Conservation (phyloP, 2,329 filamentous ascomycete species). For the Trichophyton benhamiae region DNA sequence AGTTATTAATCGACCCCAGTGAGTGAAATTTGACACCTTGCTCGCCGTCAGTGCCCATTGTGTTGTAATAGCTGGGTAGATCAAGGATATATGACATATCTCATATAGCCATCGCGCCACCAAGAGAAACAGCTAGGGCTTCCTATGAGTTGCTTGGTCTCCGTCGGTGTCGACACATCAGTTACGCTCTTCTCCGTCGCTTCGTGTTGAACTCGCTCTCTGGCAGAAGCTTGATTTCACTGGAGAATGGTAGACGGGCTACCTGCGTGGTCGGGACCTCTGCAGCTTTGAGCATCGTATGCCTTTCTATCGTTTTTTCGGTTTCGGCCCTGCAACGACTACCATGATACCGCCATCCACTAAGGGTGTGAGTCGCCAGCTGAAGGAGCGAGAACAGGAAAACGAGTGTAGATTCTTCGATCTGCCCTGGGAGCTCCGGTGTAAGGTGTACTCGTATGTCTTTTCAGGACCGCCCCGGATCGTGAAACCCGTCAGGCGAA, state of each 20-base stretch:
- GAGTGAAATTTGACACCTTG: conserved; percentile 49
- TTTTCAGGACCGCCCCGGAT: background rate
- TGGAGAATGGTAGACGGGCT: background rate
- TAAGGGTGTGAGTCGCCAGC: background rate
- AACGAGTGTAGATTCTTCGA: conserved; percentile 2
- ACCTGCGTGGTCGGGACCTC: background rate
- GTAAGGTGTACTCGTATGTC: background rate
- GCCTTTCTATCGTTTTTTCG: background rate
- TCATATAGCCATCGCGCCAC: conserved; percentile 30
- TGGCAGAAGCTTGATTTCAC: background rate
- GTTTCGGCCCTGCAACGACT: background rate
- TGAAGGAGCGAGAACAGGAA: background rate
- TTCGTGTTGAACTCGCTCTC: background rate
- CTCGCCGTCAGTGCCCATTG: conserved; percentile 34
- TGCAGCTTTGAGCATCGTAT: background rate
- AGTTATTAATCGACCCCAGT: conserved; percentile 40
- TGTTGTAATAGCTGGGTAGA: conserved; percentile 48
- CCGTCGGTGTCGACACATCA: conserved; percentile 38
- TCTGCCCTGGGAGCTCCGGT: conserved; percentile 1
- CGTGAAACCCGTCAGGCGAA: background rate
- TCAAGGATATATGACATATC: conserved; percentile 19
- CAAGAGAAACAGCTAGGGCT: conserved; percentile 39
- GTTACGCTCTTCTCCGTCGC: background rate
- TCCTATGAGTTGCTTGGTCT: conserved; percentile 35
- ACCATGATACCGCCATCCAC: background rate